These are phyloP conservation scores for Heimioporus sp. DNA, from an alignment of 768 basidiomycete genomes.

Conservation along the genomic window DNA sequence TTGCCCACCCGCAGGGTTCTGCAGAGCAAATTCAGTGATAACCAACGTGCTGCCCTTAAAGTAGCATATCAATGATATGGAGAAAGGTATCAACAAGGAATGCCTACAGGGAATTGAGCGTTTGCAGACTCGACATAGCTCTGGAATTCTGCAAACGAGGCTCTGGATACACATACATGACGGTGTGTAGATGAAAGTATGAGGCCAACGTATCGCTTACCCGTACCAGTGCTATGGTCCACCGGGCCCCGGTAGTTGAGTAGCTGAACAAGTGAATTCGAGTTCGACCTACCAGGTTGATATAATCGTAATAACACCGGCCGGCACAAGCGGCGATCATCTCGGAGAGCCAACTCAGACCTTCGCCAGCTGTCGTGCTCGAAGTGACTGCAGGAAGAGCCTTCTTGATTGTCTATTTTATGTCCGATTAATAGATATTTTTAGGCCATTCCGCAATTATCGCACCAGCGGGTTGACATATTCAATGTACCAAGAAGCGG, in stretches of 20 bases:
- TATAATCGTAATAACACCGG: constrained; percentile 29
- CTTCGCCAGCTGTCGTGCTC: constrained; percentile 29
- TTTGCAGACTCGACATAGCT: constrained; percentile 28
- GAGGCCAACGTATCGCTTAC: constrained; percentile 8
- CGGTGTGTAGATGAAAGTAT: background rate
- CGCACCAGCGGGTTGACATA: constrained; percentile 36
- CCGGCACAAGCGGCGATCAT: constrained; percentile 32
- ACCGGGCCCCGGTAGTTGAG: background rate
- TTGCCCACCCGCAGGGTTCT: constrained; percentile 31
- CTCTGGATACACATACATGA: constrained; percentile 14
- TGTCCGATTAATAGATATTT: background rate
- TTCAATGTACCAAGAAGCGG: constrained; percentile 37
- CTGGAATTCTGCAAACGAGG: constrained; percentile 26
- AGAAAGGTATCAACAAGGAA: background rate
- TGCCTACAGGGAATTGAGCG: constrained; percentile 26
- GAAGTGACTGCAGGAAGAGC: constrained; percentile 38
- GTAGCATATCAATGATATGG: background rate
- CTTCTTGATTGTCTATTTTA: constrained; percentile 12
- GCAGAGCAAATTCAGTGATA: constrained; percentile 33
- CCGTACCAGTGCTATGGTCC: constrained; percentile 28
- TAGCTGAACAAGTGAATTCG: background rate
- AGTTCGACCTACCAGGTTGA: constrained; percentile 29
- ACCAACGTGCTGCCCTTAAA: constrained; percentile 22
- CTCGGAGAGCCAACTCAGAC: constrained; percentile 34
- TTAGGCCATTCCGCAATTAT: background rate